Base-by-base conservation (phyloP, 2,329 filamentous ascomycete genomes). In the Curvularia spicifera region DNA sequence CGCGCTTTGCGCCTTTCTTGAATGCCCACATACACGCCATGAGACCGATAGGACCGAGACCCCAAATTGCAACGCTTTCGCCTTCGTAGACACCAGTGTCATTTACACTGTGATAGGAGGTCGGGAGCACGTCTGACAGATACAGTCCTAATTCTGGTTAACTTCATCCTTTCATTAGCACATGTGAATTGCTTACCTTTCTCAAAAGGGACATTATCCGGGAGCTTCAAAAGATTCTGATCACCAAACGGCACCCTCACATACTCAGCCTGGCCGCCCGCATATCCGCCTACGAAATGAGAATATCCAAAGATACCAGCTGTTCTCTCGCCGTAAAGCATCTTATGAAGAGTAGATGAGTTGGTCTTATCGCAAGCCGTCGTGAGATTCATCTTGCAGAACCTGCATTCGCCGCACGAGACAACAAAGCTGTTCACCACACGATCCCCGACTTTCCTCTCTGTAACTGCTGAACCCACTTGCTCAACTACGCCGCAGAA, bases 381-480 rank as follows among this genome's bases (percentile, higher is more conserved):
- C 0, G 87, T 90, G 1, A 91, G 81, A 74, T 92, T 91, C 77
- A 90, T 84, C 63, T 89, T 83, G 80, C 92, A 96, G 75, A 87
- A 93, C 76, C 85, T 89, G 79, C 93, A 96, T 18, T 79, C 71
- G 47, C 79, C 82, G 61, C 80, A 84, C 6, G 91, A 90, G 70
- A 96, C 94, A 75, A 94, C 91, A 80, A 96, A 96, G 8, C 87
- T 90, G 0, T 89, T 91, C 0, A 96, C 91, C 18, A 95, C 93
- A 24, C 91, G 73, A 58, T 83, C 78, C 13, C 72, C 74, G 48
- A 37, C 28, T 20, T 79, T 72, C 49, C 81, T 61, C 5, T 77
- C 78, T 44, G 67, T 80, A 13, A 82, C 76, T 1, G 57, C 74
- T 7, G 74, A 60, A 10, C 81, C 81, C 46, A 82, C 72, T 51